Base-by-base conservation (phyloP, 23 red algal species). In the Gracilaria domingensis region DNA sequence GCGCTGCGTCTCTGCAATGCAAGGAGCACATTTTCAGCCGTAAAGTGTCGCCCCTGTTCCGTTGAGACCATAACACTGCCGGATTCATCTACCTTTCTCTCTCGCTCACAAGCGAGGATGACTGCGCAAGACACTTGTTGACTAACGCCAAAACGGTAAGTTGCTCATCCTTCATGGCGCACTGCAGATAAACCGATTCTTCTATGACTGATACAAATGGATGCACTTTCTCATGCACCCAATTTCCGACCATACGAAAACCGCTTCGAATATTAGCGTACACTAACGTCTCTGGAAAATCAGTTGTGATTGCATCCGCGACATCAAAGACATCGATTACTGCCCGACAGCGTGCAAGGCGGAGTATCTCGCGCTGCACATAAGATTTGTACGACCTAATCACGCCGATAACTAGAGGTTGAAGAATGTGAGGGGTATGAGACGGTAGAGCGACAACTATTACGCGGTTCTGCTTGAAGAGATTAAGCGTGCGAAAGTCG, bases 331-430 rank as follows among this genome's bases (percentile, higher is more conserved):
- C 42, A 45, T 45, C 42, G 42, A 45, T 4, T 7, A 45, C 42
- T 11, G 42, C 4, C 4, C 42, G 42, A 45, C 42, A 7, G 4
- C 42, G 42, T 7, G 42, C 4, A 4, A 45, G 4, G 5, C 42
- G 42, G 42, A 7, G 42, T 7, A 45, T 45, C 11, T 45, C 42
- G 42, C 42, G 42, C 11, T 45, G 42, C 4, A 59, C 14, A 16
- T 11, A 80, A 4, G 75, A 80, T 25, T 80, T 80, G 75, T 53
- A 80, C 4, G 75, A n/a, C 2, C 20, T 7, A 36, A 80, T 54
- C 26, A 80, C 75, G 21, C 25, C 26, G 5, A 80, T 40, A 26
- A 54, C 75, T 2, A 80, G 75, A 3, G 75, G 75, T 55, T 80
- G 75, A 80, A 53, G 75, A 4, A 53, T 12, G 54, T 80, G 75